A percentile compares a stretch with the other conserved stretches of the same genome.
These are phyloP conservation scores for Davidsoniella eucalypti DNA, from an alignment of 2,329 filamentous ascomycete species.

Conservation along the genomic window DNA sequence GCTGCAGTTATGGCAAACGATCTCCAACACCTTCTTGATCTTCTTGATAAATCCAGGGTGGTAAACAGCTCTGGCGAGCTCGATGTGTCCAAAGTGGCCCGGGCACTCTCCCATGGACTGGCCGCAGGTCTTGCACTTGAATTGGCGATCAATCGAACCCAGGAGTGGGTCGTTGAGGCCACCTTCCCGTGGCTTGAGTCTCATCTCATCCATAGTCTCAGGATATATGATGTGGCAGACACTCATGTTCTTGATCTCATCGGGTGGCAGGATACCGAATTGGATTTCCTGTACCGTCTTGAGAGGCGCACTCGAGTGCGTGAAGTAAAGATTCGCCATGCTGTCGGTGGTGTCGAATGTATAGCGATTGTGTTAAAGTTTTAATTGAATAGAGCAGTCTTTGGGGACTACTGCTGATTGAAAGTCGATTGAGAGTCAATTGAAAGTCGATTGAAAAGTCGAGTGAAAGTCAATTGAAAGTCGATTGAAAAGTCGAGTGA, in stretches of 20 bases:
- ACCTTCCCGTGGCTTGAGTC: constrained; percentile 74
- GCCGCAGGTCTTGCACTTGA: constrained; percentile 90
- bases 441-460: too few relatives aligned
- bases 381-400: neutral
- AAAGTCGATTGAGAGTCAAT: too few relatives aligned
- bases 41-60: constrained; percentile 95
- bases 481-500: too few relatives aligned
- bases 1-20: constrained; percentile 97
- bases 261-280: constrained; percentile 91
- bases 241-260: constrained; percentile 99
- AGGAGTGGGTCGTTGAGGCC: constrained; percentile 92
- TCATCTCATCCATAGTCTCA: constrained; percentile 98
- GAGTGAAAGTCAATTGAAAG: too few relatives aligned
- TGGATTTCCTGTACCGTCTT: constrained; percentile 98
- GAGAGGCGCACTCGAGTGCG: constrained; percentile 85
- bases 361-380: neutral
- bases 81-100: constrained; percentile 97
- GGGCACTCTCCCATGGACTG: constrained; percentile 93
- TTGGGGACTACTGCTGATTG: too few relatives aligned
- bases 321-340: constrained; percentile 87
- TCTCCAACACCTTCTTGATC: constrained; percentile 98
- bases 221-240: constrained; percentile 91
- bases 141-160: constrained; percentile 88
- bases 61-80: constrained; percentile 89
- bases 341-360: constrained; percentile 24